Conservation (phyloP, 768 basidiomycete species). For the Leccinum boreale region DNA sequence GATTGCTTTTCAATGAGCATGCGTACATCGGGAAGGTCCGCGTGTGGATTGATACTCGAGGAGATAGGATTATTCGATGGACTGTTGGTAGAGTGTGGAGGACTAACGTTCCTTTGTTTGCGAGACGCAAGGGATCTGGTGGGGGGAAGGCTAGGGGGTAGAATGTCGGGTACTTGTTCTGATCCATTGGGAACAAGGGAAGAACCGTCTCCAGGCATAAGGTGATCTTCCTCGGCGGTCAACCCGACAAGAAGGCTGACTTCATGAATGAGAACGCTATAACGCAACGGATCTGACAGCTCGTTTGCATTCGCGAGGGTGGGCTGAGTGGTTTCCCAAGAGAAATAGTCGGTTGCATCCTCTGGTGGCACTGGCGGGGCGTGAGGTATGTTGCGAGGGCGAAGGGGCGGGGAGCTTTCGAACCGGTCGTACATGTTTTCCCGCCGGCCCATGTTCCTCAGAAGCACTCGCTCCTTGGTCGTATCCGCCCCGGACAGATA, state of each 20-base stretch:
- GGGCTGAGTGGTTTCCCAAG: constrained; percentile 14
- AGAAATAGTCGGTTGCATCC: constrained; percentile 7
- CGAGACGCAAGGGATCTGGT: constrained; percentile 18
- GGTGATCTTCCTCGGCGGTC: constrained; percentile 17
- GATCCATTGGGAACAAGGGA: neutral
- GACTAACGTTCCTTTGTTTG: constrained; percentile 2
- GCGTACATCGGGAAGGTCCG: neutral
- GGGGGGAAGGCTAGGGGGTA: constrained; percentile 17
- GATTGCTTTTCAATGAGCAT: neutral
- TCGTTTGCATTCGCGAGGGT: neutral
- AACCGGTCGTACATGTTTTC: constrained; percentile 3
- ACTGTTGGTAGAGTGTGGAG: neutral
- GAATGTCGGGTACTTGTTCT: constrained; percentile 7
- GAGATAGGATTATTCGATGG: neutral
- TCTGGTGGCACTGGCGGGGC: neutral
- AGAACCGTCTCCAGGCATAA: neutral
- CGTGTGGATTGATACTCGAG: neutral
- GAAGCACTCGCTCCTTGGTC: constrained; percentile 11
- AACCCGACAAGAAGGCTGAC: constrained; percentile 32
- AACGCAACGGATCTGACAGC: constrained; percentile 16
- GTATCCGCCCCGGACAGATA: constrained; percentile 13
- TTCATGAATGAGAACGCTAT: constrained; percentile 30
- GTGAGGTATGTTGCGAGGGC: neutral
- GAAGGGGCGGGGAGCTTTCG: constrained; percentile 10
- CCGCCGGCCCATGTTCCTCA: constrained; percentile 15